Base-by-base conservation (phyloP, 345 rosid species). In the rapeseed (Brassica napus) region DNA sequence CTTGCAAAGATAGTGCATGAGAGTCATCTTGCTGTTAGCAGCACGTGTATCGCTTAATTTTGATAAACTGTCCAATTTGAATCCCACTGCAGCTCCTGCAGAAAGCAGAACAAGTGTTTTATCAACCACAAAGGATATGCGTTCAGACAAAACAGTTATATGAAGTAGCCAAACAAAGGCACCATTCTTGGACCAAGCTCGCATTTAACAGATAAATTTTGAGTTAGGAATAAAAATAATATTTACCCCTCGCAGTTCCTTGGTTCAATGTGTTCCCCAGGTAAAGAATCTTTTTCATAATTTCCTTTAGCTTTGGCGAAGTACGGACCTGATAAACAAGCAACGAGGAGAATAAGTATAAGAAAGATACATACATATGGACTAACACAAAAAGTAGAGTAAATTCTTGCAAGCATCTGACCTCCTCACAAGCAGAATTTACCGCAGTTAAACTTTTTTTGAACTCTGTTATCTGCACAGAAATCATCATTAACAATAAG, bases 1-100 rank as follows among this genome's bases (percentile, higher is more conserved):
- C 97, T 89, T 96, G 86, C 99, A 96, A 77, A 96, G 91, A 84
- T 89, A 96, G 86, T 96, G 97, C 99, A 96, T 91, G 54, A 93
- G 97, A 39, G 99, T 96, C 97, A 92, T 93, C 88, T 90, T 96
- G 87, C 85, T 93, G 74, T 88, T 93, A 60, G 91, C 79, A 78
- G 98, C 97, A 35, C 99, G 97, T 24, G 94, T 93, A 83, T 96
- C 99, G 5, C 89, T 81, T 65, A 96, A 91, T 88, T 96, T 96
- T 72, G 86, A 83, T 77, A 96, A 92, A 86, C 99, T 93, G 82
- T 96, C 99, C 86, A 96, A 80, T 88, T 96, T 96, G 86, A 96
- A 96, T 74, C 99, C 99, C 78, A 96, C 76, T 11, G 99, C 99
- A 83, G 99, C 85, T 83, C 99, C 99, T 96, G 85, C 63, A 82